Evolutionary conservation across 148 eudicot genomes (phyloP), one percentile per base, ranked within the genome.

Genomic region (Rhododendron molle): DNA sequence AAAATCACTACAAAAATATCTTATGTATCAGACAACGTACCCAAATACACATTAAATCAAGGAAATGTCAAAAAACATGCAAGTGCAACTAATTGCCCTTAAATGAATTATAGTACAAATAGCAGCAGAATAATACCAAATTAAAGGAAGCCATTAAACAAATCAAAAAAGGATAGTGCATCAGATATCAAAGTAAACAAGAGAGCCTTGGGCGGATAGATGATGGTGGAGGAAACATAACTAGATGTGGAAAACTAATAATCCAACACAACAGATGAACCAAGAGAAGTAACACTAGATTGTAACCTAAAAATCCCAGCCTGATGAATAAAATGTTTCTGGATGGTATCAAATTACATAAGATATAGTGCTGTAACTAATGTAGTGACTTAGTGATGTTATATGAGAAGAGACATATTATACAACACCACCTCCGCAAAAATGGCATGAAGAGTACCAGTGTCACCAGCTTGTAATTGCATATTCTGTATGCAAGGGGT

Each of bases 401-500:
- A 44, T 49, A 49, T 13, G 3, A 15, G 77, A 83, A 83, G 1
- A 71, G 11, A 46, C 30, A 43, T 21, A 38, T 60, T 16, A 60
- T 82, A 26, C 43, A 65, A 28, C 43, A 2, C 23, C 76, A 8
- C 3, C 8, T 46, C 79, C 69, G 81, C 58, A 77, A 85, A 49
- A 85, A 86, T 12, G 62, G 49, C 46, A 52, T 60, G 36, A 86
- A 83, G 34, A 74, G 82, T 95, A 97, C 99, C 99, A 79, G 98
- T 97, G 86, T 97, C 99, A 20, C 99, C 99, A 81, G 99, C 99
- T 92, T 97, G 94, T 91, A 97, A 87, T 84, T 94, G 93, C 99
- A 97, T 94, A 91, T 93, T 87, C 86, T 97, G 98, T 85, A 97
- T 97, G 90, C 99, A 97, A 81, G 96, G 98, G 85, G 98, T 95